Conservation (phyloP, 2,329 filamentous ascomycete species). For the Stylonectria norvegica region DNA sequence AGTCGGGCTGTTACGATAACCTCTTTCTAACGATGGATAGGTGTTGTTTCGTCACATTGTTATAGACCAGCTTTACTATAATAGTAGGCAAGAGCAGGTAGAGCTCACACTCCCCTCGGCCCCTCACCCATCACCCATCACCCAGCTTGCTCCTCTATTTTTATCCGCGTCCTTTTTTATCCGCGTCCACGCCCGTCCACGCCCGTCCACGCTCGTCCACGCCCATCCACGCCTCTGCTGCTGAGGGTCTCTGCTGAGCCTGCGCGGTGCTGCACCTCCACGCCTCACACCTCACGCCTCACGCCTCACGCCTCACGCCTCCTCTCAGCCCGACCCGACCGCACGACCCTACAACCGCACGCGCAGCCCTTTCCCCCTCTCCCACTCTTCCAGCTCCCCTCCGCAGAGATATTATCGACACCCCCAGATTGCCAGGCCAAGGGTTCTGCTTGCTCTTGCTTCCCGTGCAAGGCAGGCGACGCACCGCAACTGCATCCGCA, state of each 20-base stretch:
- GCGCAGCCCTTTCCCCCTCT: slow-evolving; percentile 26
- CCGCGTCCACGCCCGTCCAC: no score
- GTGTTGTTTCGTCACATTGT: no score
- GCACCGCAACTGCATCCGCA: slow-evolving; percentile 25
- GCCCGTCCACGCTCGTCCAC: no score
- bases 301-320: no score
- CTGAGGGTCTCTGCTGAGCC: not conserved
- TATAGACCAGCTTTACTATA: no score
- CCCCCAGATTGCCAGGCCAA: slow-evolving; percentile 29
- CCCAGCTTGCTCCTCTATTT: no score
- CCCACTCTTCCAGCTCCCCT: slow-evolving; percentile 28
- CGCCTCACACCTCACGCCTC: slow-evolving; percentile 31
- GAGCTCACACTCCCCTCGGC: no score
- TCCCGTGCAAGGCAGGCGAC: slow-evolving; percentile 23
- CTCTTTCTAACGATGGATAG: no score
- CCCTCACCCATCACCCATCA: no score
- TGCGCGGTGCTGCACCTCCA: slow-evolving; percentile 7
- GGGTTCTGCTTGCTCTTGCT: slow-evolving; percentile 19
- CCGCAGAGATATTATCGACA: slow-evolving; percentile 41
- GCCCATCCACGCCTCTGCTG: slow-evolving; percentile 2
- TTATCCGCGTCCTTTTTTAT: slow-evolving; percentile 17
- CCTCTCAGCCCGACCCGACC: no score
- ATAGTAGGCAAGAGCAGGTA: no score
- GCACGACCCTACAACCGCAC: slow-evolving; percentile 38
- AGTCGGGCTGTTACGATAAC: no score